A percentile compares a stretch with the other conserved stretches of the same genome.
These are phyloP conservation scores for Aschersonia sp. DNA, from an alignment of 2,329 filamentous ascomycete genomes.

Conservation along the genomic window DNA sequence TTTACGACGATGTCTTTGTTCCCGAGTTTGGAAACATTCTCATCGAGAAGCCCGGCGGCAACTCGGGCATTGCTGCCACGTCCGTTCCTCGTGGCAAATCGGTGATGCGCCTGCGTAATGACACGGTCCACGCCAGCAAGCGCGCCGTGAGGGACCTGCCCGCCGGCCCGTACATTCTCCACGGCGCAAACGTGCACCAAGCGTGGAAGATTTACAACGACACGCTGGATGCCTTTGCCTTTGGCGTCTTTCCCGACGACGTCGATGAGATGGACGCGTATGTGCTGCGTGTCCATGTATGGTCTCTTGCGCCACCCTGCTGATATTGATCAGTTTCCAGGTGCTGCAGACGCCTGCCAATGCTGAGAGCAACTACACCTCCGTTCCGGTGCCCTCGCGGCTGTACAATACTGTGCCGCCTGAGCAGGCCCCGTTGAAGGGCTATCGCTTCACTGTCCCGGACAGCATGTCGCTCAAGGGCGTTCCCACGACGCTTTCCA, in stretches of 20 bases:
- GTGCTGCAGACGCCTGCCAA: slow-evolving; percentile 1
- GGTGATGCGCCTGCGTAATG: slow-evolving; percentile 6
- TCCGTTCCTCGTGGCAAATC: background rate
- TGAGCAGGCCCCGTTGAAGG: slow-evolving; percentile 18
- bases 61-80: slow-evolving; percentile 2
- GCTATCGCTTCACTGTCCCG: slow-evolving; percentile 19
- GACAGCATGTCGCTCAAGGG: slow-evolving; percentile 26
- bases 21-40: slow-evolving; percentile 22
- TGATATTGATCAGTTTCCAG: slow-evolving; percentile 5
- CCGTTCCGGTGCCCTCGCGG: slow-evolving; percentile 22
- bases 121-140: slow-evolving; percentile 6
- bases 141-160: slow-evolving; percentile 13
- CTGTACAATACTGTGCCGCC: slow-evolving; percentile 17
- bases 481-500: slow-evolving; percentile 39
- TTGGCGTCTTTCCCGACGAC: slow-evolving; percentile 21
- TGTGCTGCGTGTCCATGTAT: background rate
- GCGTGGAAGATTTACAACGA: slow-evolving; percentile 27
- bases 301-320: background rate
- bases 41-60: slow-evolving; percentile 20
- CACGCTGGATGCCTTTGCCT: slow-evolving; percentile 18
- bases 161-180: slow-evolving; percentile 25
- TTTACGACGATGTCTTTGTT: slow-evolving; percentile 23
- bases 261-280: slow-evolving; percentile 4
- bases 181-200: slow-evolving; percentile 24
- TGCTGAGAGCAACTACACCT: slow-evolving; percentile 5